A percentile compares a stretch with the other conserved stretches of the same genome.
These are phyloP conservation scores for Ananas comosus DNA, from an alignment of 176 grass and related monocot species.

Conservation along the genomic window DNA sequence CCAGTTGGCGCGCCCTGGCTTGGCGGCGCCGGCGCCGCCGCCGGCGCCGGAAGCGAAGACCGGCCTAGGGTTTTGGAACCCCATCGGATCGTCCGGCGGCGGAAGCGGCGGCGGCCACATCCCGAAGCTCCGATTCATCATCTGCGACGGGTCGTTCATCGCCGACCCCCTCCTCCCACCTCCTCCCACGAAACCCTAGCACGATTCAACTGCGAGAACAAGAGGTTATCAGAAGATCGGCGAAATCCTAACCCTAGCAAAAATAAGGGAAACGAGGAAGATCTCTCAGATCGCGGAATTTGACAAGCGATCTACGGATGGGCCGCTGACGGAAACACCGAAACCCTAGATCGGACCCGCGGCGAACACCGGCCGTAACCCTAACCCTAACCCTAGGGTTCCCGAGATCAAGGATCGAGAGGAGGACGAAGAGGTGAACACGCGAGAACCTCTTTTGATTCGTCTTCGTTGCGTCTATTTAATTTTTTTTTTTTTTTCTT, in stretches of 20 bases:
- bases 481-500: no score
- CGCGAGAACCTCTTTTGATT: no score
- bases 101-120: slow-evolving; percentile 41
- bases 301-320: no score
- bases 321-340: no score
- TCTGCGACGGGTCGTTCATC: slow-evolving; percentile 54
- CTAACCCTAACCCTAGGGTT: no score
- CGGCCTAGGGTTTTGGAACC: slow-evolving; percentile 16
- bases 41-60: slow-evolving; percentile 13
- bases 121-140: slow-evolving; percentile 51
- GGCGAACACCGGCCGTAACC: no score
- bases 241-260: background rate
- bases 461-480: no score
- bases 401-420: no score
- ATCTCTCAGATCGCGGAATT: no score
- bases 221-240: background rate
- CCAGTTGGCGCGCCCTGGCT: slow-evolving; percentile 32
- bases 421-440: no score
- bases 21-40: background rate
- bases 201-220: background rate
- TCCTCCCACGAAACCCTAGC: background rate
- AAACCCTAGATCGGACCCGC: no score
- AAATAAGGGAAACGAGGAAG: no score
- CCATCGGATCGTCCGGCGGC: slow-evolving; percentile 30
- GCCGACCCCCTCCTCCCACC: background rate